Percentiles rank a stretch among this genome's conserved stretches.
Conservation (phyloP, 108 stramenopile species). For the Cyclotella sp. region DNA sequence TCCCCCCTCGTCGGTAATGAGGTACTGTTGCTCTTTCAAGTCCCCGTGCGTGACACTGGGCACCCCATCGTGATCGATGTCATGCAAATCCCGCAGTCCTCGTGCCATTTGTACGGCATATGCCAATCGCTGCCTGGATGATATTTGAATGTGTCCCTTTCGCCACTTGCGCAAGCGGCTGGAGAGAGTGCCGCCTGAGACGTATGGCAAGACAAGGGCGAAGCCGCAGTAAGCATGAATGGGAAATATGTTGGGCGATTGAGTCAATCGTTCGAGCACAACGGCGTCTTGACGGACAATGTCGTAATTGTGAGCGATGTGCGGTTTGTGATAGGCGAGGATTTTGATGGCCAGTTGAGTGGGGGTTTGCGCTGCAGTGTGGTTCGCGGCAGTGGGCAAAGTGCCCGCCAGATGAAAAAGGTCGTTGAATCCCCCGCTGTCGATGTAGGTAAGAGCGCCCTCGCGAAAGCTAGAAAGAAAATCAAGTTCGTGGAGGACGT, state of each 20-base stretch:
- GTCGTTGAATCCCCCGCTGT: slow-evolving; percentile 46
- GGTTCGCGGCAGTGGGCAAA: not conserved
- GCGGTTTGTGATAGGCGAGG: slow-evolving; percentile 15
- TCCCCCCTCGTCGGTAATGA: slow-evolving; percentile 29
- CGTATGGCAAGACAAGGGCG: slow-evolving; percentile 31
- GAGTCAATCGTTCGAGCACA: slow-evolving; percentile 44
- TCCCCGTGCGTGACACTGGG: slow-evolving; percentile 52
- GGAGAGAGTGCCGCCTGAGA: slow-evolving; percentile 29
- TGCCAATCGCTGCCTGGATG: slow-evolving; percentile 16
- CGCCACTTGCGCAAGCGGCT: slow-evolving; percentile 16
- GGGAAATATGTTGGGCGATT: slow-evolving; percentile 29
- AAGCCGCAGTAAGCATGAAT: slow-evolving; percentile 50
- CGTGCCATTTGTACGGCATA: slow-evolving; percentile 36
- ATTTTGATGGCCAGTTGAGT: slow-evolving; percentile 33
- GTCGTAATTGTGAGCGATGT: slow-evolving; percentile 42
- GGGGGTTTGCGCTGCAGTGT: slow-evolving; percentile 1
- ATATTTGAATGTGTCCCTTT: slow-evolving; percentile 15
- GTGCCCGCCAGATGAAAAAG: slow-evolving; percentile 32
- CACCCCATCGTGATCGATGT: slow-evolving; percentile 50
- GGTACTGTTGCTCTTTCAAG: slow-evolving; percentile 44
- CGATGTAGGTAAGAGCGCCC: slow-evolving; percentile 16
- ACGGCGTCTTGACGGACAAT: slow-evolving; percentile 47
- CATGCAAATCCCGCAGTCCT: slow-evolving; percentile 46
- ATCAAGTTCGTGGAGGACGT: slow-evolving; percentile 45
- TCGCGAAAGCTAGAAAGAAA: slow-evolving; percentile 16